A percentile compares a stretch with the other conserved stretches of the same genome.
phyloP scores from a whole-genome alignment of 495 filamentous ascomycete genomes.

The Penicillium riverlandense region DNA sequence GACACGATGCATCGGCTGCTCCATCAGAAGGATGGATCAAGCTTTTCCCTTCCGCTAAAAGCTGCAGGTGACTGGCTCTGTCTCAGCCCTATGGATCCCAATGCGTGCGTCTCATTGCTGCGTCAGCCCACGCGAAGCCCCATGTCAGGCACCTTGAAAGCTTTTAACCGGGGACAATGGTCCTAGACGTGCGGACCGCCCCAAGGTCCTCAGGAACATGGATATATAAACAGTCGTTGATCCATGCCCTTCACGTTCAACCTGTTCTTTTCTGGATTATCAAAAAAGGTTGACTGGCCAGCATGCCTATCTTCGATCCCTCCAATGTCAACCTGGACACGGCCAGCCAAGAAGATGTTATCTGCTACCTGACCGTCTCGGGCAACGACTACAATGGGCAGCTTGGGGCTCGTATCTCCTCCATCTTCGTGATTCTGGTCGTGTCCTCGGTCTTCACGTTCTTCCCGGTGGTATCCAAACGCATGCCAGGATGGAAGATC shows the following conservation, averaged over 20 bases:
- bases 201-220: slow-evolving; percentile 3
- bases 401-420: slow-evolving; percentile 30
- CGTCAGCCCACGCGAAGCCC: too few relatives aligned
- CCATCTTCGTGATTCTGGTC: slow-evolving; percentile 35
- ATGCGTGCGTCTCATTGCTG: too few relatives aligned
- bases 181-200: neutral
- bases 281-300: neutral
- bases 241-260: neutral
- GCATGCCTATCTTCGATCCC: slow-evolving; percentile 22
- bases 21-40: too few relatives aligned
- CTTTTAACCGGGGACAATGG: too few relatives aligned
- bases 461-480: slow-evolving; percentile 57
- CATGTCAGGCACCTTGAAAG: too few relatives aligned
- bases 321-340: slow-evolving; percentile 25
- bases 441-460: slow-evolving; percentile 37
- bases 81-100: too few relatives aligned
- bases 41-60: too few relatives aligned
- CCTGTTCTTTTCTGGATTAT: too few relatives aligned
- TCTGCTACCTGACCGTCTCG: slow-evolving; percentile 23
- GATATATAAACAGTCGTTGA: neutral
- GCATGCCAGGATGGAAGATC: slow-evolving; percentile 45
- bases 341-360: slow-evolving; percentile 21
- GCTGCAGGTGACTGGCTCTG: too few relatives aligned
- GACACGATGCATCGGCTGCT: too few relatives aligned
- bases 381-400: slow-evolving; percentile 36